These are phyloP conservation scores for Cymbopogon flexuosus DNA, from an alignment of 202 grass and related monocot species.

Conservation along the genomic window DNA sequence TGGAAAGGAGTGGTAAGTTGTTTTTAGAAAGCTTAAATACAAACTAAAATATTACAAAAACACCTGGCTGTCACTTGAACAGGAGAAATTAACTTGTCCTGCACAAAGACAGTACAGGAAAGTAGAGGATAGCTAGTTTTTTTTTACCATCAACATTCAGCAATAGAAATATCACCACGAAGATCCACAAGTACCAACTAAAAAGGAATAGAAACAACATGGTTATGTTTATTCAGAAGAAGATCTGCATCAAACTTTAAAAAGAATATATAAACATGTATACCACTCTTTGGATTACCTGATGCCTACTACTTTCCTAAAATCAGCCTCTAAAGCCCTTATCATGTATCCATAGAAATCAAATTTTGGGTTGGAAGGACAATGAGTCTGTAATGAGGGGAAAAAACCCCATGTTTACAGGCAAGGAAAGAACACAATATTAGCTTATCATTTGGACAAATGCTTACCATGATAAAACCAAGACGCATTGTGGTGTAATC, in stretches of 20 bases:
- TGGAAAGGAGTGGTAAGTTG: too few relatives aligned
- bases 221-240: neutral
- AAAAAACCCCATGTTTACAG: neutral
- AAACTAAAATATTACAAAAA: neutral
- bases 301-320: conserved; percentile 80
- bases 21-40: too few relatives aligned
- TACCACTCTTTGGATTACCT: conserved; percentile 43
- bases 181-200: conserved; percentile 80
- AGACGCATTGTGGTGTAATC: conserved; percentile 76
- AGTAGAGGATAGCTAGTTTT: conserved; percentile 12
- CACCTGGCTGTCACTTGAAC: neutral
- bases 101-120: neutral
- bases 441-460: neutral
- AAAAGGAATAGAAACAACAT: conserved; percentile 6
- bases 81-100: neutral
- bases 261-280: neutral
- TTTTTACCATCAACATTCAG: conserved; percentile 75
- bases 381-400: conserved; percentile 53
- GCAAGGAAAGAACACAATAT: neutral
- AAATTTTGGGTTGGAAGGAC: conserved; percentile 52
- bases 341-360: conserved; percentile 80
- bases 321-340: conserved; percentile 68
- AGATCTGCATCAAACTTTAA: neutral
- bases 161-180: conserved; percentile 70
- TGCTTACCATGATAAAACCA: conserved; percentile 82